Percentiles rank a stretch among this genome's conserved stretches.
phyloP scores from a whole-genome alignment of 2,329 filamentous ascomycete genomes.

The Daldinia eschscholtzii region DNA sequence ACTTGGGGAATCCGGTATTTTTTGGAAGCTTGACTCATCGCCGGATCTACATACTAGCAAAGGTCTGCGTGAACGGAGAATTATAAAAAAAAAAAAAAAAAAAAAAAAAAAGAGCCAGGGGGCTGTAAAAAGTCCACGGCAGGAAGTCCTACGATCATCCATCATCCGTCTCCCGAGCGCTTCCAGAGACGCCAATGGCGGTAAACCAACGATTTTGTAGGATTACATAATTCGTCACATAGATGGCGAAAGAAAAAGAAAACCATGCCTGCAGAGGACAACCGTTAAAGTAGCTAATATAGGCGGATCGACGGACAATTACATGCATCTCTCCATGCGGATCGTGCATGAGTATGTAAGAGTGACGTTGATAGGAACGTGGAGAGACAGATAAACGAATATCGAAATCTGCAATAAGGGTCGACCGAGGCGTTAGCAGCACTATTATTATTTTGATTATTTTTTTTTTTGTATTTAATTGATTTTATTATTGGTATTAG shows the following conservation, averaged over 20 bases:
- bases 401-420: slow-evolving; percentile 41
- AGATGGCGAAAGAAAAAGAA: slow-evolving; percentile 25
- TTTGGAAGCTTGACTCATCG: slow-evolving; percentile 4
- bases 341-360: slow-evolving; percentile 44
- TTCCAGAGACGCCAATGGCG: slow-evolving; percentile 35
- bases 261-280: slow-evolving; percentile 11
- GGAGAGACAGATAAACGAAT: slow-evolving; percentile 44
- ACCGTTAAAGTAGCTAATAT: slow-evolving; percentile 21
- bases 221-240: slow-evolving; percentile 30
- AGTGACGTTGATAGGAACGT: slow-evolving; percentile 44
- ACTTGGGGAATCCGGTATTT: not conserved
- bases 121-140: not conserved
- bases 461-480: too few species aligned
- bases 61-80: slow-evolving; percentile 7
- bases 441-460: slow-evolving; percentile 20
- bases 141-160: slow-evolving; percentile 11
- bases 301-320: slow-evolving; percentile 42
- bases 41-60: slow-evolving; percentile 6
- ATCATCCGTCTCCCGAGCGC: slow-evolving; percentile 12
- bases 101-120: not conserved
- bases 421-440: slow-evolving; percentile 12
- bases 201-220: slow-evolving; percentile 16
- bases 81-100: not conserved
- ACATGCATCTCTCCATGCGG: slow-evolving; percentile 41
- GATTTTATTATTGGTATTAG: not conserved